Evolutionary conservation across 2,329 filamentous ascomycete species (phyloP).

Genomic region (Phaeosphaeriaceae sp.): DNA sequence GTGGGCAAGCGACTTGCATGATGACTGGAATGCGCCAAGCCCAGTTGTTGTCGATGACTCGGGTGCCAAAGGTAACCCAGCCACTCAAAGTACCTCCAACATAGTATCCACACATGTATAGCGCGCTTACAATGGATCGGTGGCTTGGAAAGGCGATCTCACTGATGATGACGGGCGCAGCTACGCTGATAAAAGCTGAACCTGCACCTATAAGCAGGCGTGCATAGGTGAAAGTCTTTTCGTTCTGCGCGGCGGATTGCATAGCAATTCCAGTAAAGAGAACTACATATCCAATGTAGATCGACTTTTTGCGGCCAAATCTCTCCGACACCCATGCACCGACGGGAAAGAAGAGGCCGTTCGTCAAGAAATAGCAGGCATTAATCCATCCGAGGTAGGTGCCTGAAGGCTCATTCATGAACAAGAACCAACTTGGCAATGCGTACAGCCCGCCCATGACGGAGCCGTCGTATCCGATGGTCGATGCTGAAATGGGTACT

Average conservation of each 20-base stretch:
- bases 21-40: not conserved
- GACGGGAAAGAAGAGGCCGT: not conserved
- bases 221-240: not conserved
- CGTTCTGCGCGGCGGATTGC: not conserved
- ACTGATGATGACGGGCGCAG: not conserved
- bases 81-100: not conserved
- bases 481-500: slow-evolving; percentile 7
- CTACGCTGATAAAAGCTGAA: not conserved
- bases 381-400: not conserved
- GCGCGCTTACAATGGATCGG: not conserved
- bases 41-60: not conserved
- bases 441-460: slow-evolving; percentile 40
- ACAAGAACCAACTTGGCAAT: slow-evolving; percentile 17
- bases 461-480: slow-evolving; percentile 38
- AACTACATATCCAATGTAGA: not conserved
- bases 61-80: not conserved
- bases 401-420: not conserved
- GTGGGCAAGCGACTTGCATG: not conserved
- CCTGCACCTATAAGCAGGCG: not conserved
- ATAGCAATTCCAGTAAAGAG: not conserved
- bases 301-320: not conserved
- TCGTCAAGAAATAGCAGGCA: not conserved
- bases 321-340: not conserved
- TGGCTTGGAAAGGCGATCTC: not conserved
- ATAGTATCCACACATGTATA: not conserved